Evolutionary conservation across 306 rosid genomes (phyloP), one percentile per base, ranked within the genome.

Genomic region (Quercus gilva): DNA sequence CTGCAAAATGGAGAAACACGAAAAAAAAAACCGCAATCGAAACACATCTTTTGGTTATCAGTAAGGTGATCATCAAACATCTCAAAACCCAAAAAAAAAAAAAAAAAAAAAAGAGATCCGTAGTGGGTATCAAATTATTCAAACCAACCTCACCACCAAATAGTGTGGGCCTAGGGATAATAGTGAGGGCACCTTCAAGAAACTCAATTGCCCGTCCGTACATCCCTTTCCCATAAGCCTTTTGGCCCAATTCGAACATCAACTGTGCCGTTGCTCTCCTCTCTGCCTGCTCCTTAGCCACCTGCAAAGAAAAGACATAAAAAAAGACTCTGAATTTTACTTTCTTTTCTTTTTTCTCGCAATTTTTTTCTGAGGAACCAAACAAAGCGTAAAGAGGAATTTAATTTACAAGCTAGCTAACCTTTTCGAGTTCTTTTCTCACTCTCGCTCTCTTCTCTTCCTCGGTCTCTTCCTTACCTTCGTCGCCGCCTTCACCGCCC

Each of bases 111-210:
- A n/a, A n/a, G n/a, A 31, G 11, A 33, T 33, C 41, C 26, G 53
- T 14, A 68, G 25, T 11, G 28, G 55, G 73, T 11, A 76, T 58
- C 49, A 65, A 58, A 49, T 49, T 49, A 49, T 49, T 49, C 53
- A 49, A 84, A 90, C 97, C 85, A 80, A 95, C 99, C 99, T 95
- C 99, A 10, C 99, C 99, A 85, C 99, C 99, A 51, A 95, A 88
- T 75, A 92, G 76, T 15, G 99, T 92, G 59, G 95, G 37, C 75
- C 97, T 80, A 2, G 98, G 95, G 12, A 95, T 91, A 63, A 95
- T 92, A 13, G 99, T 95, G 14, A 95, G 97, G 15, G 99, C 98
- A 20, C 85, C 99, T 90, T 95, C 99, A 67, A 95, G 79, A 77
- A 91, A 95, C 87, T 95, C 98, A 76, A 92, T 89, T 77, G 99